phyloP scores from a whole-genome alignment of 805 yeast species.

The Brettanomyces bruxellensis region DNA sequence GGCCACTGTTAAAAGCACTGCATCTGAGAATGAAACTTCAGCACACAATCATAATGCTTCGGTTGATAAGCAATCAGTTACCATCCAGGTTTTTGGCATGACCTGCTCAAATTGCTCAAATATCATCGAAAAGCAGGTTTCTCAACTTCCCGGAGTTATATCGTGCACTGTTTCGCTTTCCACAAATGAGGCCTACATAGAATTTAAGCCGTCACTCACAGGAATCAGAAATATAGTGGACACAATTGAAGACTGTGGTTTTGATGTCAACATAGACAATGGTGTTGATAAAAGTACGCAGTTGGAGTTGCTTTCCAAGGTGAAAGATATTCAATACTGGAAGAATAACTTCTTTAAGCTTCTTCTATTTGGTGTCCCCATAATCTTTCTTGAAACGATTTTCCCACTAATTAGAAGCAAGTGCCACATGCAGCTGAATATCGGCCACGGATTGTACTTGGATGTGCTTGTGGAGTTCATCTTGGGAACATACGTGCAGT shows the following conservation, averaged over 20 bases:
- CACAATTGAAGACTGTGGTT: constrained; percentile 41
- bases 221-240: constrained; percentile 62
- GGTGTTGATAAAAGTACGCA: constrained; percentile 59
- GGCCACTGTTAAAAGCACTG: constrained; percentile 35
- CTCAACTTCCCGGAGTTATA: constrained; percentile 36
- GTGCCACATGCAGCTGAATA: constrained; percentile 10
- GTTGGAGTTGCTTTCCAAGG: constrained; percentile 54
- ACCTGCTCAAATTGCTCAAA: constrained; percentile 48
- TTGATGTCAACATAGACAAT: constrained; percentile 39
- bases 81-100: constrained; percentile 47
- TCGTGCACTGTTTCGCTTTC: constrained; percentile 41
- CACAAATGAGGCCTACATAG: constrained; percentile 45
- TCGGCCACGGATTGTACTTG: constrained; percentile 50
- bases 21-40: constrained; percentile 1
- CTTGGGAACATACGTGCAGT: constrained; percentile 52
- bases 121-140: constrained; percentile 39
- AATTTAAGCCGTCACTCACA: constrained; percentile 37
- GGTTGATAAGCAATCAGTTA: constrained; percentile 4
- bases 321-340: constrained; percentile 72
- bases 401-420: constrained; percentile 29
- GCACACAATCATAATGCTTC: too few relatives aligned
- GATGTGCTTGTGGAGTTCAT: constrained; percentile 54
- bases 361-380: constrained; percentile 52
- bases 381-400: constrained; percentile 41
- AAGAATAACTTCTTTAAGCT: constrained; percentile 43